Percentiles rank a stretch among this genome's conserved stretches.
Conservation (phyloP, 164 flowering plant species). For the Nymphaea colorata region DNA sequence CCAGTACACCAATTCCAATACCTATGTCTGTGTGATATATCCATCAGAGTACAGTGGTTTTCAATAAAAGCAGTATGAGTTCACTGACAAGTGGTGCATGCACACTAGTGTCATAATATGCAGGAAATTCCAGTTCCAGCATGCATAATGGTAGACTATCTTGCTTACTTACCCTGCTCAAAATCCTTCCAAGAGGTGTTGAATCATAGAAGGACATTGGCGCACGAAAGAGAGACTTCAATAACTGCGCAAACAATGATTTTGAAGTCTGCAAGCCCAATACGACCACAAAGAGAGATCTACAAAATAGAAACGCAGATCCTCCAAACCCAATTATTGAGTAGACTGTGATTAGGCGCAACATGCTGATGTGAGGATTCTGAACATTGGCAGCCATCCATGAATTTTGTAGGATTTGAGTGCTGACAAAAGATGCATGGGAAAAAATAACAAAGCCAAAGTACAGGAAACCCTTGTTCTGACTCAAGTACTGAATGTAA, state of each 20-base stretch:
- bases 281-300: constrained; percentile 22
- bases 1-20: too few relatives aligned
- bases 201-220: constrained; percentile 48
- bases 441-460: constrained; percentile 25
- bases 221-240: constrained; percentile 36
- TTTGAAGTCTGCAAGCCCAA: constrained; percentile 31
- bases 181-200: constrained; percentile 40
- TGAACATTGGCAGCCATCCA: constrained; percentile 73
- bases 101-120: too few relatives aligned
- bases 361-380: constrained; percentile 23
- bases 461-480: constrained; percentile 45
- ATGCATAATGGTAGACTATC: too few relatives aligned
- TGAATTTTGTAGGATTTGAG: constrained; percentile 43
- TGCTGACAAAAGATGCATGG: constrained; percentile 29
- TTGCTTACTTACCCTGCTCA: constrained; percentile 30
- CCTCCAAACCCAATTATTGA: constrained; percentile 27
- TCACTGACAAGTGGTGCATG: too few relatives aligned
- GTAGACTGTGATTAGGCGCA: constrained; percentile 35
- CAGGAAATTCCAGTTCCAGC: too few relatives aligned
- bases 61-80: too few relatives aligned
- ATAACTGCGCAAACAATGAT: constrained; percentile 28
- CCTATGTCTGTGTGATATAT: too few relatives aligned
- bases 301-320: constrained; percentile 15
- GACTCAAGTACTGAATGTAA: constrained; percentile 50
- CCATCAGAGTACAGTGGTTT: too few relatives aligned